Evolutionary conservation across 106 monocot species (phyloP).

Genomic region (Narthecium ossifragum): DNA sequence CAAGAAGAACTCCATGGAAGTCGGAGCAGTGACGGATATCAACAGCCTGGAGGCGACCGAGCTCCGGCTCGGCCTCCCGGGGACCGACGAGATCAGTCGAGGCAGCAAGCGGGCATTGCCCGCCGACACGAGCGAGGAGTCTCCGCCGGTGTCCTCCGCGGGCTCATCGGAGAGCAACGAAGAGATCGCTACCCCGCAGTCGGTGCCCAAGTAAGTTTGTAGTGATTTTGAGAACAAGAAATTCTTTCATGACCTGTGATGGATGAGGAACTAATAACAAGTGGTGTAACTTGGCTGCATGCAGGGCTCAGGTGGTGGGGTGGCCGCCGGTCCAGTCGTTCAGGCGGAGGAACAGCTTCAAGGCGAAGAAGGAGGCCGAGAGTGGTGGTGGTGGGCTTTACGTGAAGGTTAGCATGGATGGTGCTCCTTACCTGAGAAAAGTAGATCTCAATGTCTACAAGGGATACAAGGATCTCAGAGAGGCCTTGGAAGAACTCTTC

Average conservation of each 20-base stretch:
- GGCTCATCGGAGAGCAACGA: background rate
- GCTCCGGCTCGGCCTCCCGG: conserved; percentile 69
- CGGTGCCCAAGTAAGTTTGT: conserved; percentile 21
- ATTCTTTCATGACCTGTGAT: background rate
- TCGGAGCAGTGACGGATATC: conserved; percentile 1
- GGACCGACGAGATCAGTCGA: conserved; percentile 21
- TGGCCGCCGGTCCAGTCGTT: conserved; percentile 82
- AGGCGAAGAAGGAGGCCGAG: conserved; percentile 29
- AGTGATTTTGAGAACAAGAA: too few species aligned
- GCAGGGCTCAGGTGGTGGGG: conserved; percentile 78
- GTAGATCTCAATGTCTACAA: conserved; percentile 64
- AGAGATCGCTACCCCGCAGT: background rate
- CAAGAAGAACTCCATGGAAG: conserved; percentile 7
- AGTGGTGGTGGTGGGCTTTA: conserved; percentile 21
- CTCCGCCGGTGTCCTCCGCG: too few species aligned
- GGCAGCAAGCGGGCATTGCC: conserved; percentile 21
- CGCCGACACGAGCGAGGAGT: background rate
- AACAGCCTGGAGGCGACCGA: conserved; percentile 60
- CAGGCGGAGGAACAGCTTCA: conserved; percentile 34
- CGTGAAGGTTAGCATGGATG: conserved; percentile 95
- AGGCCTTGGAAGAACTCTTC: conserved; percentile 67
- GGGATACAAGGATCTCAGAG: conserved; percentile 65
- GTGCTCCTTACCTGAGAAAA: conserved; percentile 90
- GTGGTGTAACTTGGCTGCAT: background rate
- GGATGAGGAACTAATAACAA: background rate